Conservation (phyloP, 371 early-diverging fungal genomes). For the Rhizopus arrhizus region DNA sequence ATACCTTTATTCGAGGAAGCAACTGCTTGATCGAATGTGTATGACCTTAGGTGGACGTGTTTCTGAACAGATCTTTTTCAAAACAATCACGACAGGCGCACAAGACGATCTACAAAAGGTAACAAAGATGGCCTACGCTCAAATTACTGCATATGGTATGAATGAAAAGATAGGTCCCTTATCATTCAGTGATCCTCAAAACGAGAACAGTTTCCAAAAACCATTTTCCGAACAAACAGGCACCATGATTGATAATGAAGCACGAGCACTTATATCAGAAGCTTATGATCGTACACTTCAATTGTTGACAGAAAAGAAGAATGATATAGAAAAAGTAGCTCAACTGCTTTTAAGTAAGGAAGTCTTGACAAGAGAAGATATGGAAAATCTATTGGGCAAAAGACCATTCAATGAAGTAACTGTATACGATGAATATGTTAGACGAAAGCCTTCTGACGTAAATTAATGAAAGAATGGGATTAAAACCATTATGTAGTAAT, state of each 20-base stretch:
- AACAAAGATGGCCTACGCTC: constrained; percentile 94
- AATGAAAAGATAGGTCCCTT: constrained; percentile 84
- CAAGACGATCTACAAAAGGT: constrained; percentile 96
- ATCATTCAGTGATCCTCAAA: constrained; percentile 74
- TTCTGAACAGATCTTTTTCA: constrained; percentile 92
- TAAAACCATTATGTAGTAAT: neutral
- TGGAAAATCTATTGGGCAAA: constrained; percentile 86
- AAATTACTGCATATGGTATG: constrained; percentile 94
- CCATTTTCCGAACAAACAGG: constrained; percentile 96
- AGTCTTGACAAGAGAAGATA: constrained; percentile 92
- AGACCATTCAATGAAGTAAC: constrained; percentile 79
- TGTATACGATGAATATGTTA: constrained; percentile 60
- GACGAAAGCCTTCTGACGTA: constrained; percentile 10
- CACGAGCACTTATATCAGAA: constrained; percentile 71
- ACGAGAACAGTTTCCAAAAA: constrained; percentile 79
- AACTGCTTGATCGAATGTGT: constrained; percentile 94
- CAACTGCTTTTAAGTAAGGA: constrained; percentile 89
- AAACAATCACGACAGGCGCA: constrained; percentile 85
- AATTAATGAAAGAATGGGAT: neutral
- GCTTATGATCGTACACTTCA: constrained; percentile 79
- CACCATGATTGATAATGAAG: constrained; percentile 91
- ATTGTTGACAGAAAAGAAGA: constrained; percentile 80
- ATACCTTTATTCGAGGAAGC: constrained; percentile 89
- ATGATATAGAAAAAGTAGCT: constrained; percentile 90
- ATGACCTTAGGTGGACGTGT: constrained; percentile 97